A percentile compares a stretch with the other conserved stretches of the same genome.
Evolutionary conservation across 106 monocot genomes (phyloP).

Genomic region (Dendrobium officinale): DNA sequence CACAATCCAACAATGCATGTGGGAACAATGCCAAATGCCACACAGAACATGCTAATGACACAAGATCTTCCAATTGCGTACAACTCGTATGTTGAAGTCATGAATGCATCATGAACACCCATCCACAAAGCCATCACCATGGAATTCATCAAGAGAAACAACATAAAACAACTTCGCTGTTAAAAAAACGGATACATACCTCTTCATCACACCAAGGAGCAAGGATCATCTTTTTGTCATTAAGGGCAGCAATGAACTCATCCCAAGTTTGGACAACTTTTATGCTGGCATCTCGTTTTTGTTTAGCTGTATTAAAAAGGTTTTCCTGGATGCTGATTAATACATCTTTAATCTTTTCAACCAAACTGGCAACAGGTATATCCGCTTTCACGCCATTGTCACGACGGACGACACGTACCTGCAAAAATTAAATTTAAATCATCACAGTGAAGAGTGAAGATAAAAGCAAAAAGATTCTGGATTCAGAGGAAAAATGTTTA

Average conservation of each 20-base stretch:
- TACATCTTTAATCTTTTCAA: conserved; percentile 54
- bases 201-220: conserved; percentile 99
- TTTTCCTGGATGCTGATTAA: conserved; percentile 55
- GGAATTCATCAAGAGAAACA: background rate
- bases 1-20: too few relatives aligned
- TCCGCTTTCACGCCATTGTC: conserved; percentile 81
- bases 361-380: conserved; percentile 44
- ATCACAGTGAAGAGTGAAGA: background rate
- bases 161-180: background rate
- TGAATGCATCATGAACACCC: too few relatives aligned
- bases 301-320: conserved; percentile 72
- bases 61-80: too few relatives aligned
- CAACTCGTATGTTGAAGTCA: too few relatives aligned
- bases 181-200: conserved; percentile 29
- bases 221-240: conserved; percentile 79
- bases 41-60: too few relatives aligned
- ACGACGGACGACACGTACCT: conserved; percentile 86
- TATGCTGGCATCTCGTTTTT: conserved; percentile 80
- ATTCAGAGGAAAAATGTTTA: background rate
- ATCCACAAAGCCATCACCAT: background rate
- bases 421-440: conserved; percentile 4
- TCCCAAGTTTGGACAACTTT: conserved; percentile 78
- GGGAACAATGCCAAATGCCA: too few relatives aligned
- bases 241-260: conserved; percentile 70
- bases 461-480: background rate